Conservation (phyloP, 2,329 filamentous ascomycete genomes). For the Nemania diffusa region DNA sequence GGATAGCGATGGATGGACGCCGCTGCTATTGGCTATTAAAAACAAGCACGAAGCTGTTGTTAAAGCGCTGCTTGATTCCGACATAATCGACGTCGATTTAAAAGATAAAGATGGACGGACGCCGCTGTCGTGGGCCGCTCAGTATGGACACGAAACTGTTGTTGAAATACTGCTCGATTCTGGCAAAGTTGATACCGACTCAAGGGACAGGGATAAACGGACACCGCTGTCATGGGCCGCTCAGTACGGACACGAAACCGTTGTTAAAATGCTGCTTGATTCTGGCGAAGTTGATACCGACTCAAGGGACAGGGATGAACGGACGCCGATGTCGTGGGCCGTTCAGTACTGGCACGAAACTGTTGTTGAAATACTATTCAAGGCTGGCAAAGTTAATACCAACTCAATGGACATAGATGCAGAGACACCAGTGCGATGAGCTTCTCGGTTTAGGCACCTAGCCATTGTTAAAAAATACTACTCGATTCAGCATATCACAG, state of each 20-base stretch:
- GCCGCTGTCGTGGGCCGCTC: no score
- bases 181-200: neutral
- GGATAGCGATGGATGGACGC: neutral
- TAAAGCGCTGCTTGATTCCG: no score
- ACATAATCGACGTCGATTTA: no score
- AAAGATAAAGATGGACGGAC: no score
- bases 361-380: no score
- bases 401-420: no score
- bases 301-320: neutral
- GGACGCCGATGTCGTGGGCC: neutral
- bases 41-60: no score
- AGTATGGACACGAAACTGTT: neutral
- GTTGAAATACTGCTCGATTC: neutral
- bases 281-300: neutral
- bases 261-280: neutral
- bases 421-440: no score
- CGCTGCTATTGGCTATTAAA: no score
- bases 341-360: no score
- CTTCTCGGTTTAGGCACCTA: neutral
- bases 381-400: no score
- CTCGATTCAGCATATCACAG: no score
- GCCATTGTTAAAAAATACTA: neutral
- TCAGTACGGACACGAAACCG: neutral
- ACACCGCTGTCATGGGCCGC: neutral
- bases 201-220: neutral